Conservation (phyloP, 2,329 filamentous ascomycete genomes). For the Nemania bipapillata region DNA sequence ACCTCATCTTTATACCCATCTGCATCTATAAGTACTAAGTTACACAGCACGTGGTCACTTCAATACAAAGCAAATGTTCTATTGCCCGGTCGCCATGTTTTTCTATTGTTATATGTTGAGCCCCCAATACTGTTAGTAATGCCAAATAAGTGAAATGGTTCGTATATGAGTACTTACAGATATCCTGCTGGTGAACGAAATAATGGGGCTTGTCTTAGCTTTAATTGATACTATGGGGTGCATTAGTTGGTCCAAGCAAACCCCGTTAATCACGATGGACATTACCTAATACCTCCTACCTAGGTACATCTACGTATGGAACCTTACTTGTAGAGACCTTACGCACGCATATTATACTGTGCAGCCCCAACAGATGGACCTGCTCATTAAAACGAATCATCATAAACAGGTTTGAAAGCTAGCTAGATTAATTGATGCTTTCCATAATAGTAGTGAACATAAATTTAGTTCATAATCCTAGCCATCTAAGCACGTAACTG, state of each 20-base stretch:
- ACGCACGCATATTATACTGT: no score
- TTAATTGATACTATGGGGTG: slow-evolving; percentile 33
- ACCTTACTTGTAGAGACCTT: no score
- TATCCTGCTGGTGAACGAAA: slow-evolving; percentile 21
- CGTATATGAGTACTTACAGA: slow-evolving; percentile 29
- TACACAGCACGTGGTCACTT: background rate
- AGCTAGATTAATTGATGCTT: background rate
- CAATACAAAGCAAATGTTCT: background rate
- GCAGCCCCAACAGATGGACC: no score
- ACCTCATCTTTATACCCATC: background rate
- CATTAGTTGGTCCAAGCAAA: slow-evolving; percentile 29
- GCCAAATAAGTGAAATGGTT: slow-evolving; percentile 33
- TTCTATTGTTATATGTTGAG: background rate
- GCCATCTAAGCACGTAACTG: background rate
- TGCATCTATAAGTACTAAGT: background rate
- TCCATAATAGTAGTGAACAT: background rate
- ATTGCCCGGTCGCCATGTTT: background rate
- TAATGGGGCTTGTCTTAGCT: slow-evolving; percentile 25
- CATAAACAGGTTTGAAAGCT: background rate
- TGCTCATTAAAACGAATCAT: background rate
- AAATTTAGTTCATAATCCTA: slow-evolving; percentile 2
- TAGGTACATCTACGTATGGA: no score
- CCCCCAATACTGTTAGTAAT: slow-evolving; percentile 22
- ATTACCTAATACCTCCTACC: slow-evolving; percentile 1
- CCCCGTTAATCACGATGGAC: slow-evolving; percentile 8